Base-by-base conservation (phyloP, 192 early-diverging fungal genomes). In the Gonapodya prolifera region DNA sequence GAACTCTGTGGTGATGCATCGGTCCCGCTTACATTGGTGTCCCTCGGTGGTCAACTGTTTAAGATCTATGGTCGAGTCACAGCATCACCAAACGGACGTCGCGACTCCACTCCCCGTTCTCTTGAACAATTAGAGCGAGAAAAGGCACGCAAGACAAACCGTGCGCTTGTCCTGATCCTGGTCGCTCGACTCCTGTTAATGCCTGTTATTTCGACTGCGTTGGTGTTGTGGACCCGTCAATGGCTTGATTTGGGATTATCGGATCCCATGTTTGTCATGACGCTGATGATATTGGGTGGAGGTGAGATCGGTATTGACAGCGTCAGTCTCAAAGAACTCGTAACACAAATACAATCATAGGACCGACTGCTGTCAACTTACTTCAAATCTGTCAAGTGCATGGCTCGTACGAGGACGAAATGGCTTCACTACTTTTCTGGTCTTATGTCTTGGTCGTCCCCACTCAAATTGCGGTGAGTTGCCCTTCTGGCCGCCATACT, bases 21-120 rank as follows among this genome's bases (percentile, higher is more conserved):
- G 2, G 92, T 94, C 28, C 93, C 93, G 0, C 82, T 93, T 75
- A 91, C 93, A 32, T 80, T 94, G 69, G 83, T 92, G 0, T 91
- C 91, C 76, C 87, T 94, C 1, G 93, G 93, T 1, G 89, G 91
- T 17, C 92, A 93, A 79, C 79, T 92, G 45, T 83, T 81, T 8
- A 78, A 69, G 61, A 82, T 80, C 16, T 32, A 30, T 32, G 71
- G 45, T 61, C 45, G 45, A 16, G 45, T 61, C 45, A 23, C 45
- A 8, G 45, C 8, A 16, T 23, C 45, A 16, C 71, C 71, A 73
- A 73, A 13, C 18, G 8, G 16, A 16, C 71, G 71, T 32, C 18
- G 71, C 71, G 45, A 61, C 45, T 61, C 45, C 45, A 61, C 71
- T 8, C 71, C 18, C 18, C 2, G 71, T 8, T 13, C 32, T 16